phyloP scores from a whole-genome alignment of 345 rosid species.

The Iberis pinnata region DNA sequence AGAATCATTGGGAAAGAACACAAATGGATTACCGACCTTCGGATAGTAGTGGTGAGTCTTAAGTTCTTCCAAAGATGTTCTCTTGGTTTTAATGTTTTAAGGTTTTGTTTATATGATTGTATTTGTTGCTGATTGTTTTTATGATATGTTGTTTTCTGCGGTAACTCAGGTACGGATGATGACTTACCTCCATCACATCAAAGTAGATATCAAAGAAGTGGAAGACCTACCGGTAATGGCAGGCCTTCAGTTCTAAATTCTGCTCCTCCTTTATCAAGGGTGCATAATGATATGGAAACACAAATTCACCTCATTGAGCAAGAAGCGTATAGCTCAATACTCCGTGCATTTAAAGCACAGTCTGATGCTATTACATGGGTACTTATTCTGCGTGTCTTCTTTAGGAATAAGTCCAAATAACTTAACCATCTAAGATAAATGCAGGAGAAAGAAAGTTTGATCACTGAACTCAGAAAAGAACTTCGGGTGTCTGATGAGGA shows the following conservation, averaged over 20 bases:
- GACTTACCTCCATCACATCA: constrained; percentile 94
- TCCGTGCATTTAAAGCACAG: constrained; percentile 97
- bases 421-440: constrained; percentile 1
- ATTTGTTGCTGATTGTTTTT: constrained; percentile 7
- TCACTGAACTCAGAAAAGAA: constrained; percentile 94
- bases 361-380: constrained; percentile 99
- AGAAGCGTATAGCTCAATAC: constrained; percentile 79
- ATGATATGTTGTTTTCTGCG: constrained; percentile 10
- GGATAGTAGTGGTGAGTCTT: constrained; percentile 62
- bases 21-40: constrained; percentile 55
- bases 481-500: constrained; percentile 94
- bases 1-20: constrained; percentile 13
- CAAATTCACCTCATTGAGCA: constrained; percentile 87
- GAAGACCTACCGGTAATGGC: constrained; percentile 70
- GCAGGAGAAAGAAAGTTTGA: constrained; percentile 92
- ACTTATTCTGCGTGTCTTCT: constrained; percentile 23
- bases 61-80: constrained; percentile 5
- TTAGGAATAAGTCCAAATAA: neutral
- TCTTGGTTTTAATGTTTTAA: too few species aligned
- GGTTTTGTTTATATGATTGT: too few species aligned
- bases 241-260: constrained; percentile 58
- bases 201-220: constrained; percentile 78
- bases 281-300: constrained; percentile 79
- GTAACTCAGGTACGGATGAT: constrained; percentile 85
- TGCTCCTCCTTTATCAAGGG: constrained; percentile 52